These are phyloP conservation scores for Pisolithus sp. DNA, from an alignment of 768 basidiomycete genomes.

Conservation along the genomic window DNA sequence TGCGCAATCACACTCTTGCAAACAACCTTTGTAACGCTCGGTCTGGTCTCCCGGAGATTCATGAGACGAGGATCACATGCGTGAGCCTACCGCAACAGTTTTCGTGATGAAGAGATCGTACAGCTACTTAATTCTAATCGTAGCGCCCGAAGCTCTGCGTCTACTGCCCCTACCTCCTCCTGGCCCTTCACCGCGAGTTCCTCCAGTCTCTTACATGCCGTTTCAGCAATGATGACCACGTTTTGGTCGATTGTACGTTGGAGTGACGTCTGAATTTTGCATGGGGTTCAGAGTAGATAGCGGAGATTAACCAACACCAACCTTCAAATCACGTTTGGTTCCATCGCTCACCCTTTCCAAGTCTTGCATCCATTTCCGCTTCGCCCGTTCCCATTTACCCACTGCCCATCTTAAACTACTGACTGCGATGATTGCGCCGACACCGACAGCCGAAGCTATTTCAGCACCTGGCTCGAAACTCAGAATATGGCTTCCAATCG, in stretches of 20 bases:
- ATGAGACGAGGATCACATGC: too few relatives aligned
- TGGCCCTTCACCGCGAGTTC: slow-evolving; percentile 36
- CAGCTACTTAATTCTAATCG: neutral
- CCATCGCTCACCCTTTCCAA: slow-evolving; percentile 57
- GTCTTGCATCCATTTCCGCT: slow-evolving; percentile 63
- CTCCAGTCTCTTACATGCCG: slow-evolving; percentile 41
- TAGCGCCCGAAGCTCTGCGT: slow-evolving; percentile 24
- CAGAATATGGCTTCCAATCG: slow-evolving; percentile 34
- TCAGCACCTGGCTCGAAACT: slow-evolving; percentile 37
- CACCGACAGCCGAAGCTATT: slow-evolving; percentile 51
- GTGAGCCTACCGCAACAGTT: neutral
- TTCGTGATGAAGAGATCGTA: slow-evolving; percentile 5
- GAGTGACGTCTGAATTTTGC: slow-evolving; percentile 37
- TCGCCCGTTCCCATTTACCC: slow-evolving; percentile 62
- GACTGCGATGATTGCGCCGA: slow-evolving; percentile 47
- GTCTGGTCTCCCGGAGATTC: too few relatives aligned
- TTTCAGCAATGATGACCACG: slow-evolving; percentile 45
- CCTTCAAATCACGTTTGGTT: slow-evolving; percentile 58
- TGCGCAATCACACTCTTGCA: too few relatives aligned
- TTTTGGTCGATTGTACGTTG: slow-evolving; percentile 43
- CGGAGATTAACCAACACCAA: slow-evolving; percentile 19
- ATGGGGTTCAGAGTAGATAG: slow-evolving; percentile 1
- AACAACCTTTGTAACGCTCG: too few relatives aligned
- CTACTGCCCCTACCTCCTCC: slow-evolving; percentile 38
- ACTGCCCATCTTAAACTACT: slow-evolving; percentile 56